Percentiles rank a stretch among this genome's conserved stretches.
These are phyloP conservation scores for Cotoneaster glaucophyllus DNA, from an alignment of 306 rosid genomes.

Conservation along the genomic window DNA sequence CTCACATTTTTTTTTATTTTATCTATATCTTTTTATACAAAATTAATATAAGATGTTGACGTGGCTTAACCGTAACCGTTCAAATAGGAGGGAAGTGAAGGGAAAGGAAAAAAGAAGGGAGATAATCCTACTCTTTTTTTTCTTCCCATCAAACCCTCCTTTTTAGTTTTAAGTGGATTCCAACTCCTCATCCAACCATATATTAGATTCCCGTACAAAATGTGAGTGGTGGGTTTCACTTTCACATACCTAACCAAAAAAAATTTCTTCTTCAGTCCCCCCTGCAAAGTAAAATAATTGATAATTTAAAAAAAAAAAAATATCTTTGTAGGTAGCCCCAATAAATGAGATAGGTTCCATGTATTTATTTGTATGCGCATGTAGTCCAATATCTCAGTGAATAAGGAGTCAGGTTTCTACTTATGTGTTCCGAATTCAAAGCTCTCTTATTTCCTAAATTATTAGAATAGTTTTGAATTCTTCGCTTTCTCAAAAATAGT, in stretches of 20 bases:
- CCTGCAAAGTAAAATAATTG: not conserved
- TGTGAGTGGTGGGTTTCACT: constrained; percentile 39
- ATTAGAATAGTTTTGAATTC: too few relatives aligned
- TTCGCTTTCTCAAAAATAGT: too few relatives aligned
- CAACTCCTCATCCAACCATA: constrained; percentile 92
- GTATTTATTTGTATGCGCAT: constrained; percentile 20
- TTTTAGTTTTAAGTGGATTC: constrained; percentile 90
- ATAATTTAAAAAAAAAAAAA: not conserved
- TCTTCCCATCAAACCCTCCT: constrained; percentile 49
- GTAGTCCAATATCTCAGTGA: too few relatives aligned
- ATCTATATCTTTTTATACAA: rapidly evolving
- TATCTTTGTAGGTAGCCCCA: not conserved
- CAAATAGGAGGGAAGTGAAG: rapidly evolving
- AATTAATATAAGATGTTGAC: too few relatives aligned
- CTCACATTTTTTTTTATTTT: too few relatives aligned
- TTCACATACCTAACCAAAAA: constrained; percentile 47
- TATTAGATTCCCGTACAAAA: constrained; percentile 31
- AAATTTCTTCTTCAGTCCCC: constrained; percentile 13
- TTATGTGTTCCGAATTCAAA: too few relatives aligned
- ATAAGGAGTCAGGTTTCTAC: too few relatives aligned
- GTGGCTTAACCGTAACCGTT: rapidly evolving
- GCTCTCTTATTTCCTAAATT: too few relatives aligned
- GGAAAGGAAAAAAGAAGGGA: rapidly evolving
- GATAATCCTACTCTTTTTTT: not conserved
- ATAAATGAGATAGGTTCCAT: constrained; percentile 22